Conservation (phyloP, 176 grass and related monocot genomes). For the Eremochloa ophiuroides region DNA sequence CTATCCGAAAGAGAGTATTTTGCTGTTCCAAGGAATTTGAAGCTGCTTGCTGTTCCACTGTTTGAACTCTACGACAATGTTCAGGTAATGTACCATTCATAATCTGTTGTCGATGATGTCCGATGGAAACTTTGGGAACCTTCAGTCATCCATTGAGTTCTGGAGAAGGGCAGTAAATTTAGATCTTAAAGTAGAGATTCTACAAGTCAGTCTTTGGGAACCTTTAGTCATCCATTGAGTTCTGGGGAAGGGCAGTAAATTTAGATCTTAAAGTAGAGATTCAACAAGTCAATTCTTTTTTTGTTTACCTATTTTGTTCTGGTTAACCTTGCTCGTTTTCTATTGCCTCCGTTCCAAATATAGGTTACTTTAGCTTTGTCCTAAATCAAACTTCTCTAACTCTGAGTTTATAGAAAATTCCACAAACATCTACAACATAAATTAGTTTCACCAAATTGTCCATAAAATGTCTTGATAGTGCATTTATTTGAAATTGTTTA, state of each 20-base stretch:
- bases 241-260: background rate
- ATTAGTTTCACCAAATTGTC: background rate
- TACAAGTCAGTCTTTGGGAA: background rate
- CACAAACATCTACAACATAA: background rate
- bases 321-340: background rate
- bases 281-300: background rate
- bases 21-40: constrained; percentile 97
- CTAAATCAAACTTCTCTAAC: background rate
- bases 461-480: background rate
- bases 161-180: background rate
- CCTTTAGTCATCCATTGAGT: background rate
- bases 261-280: background rate
- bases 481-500: background rate
- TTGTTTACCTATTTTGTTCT: background rate
- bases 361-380: background rate
- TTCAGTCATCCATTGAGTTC: background rate
- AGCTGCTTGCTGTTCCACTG: constrained; percentile 97
- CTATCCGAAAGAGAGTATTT: constrained; percentile 97
- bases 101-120: background rate
- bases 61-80: constrained; percentile 99
- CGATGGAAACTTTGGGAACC: background rate
- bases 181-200: background rate
- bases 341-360: background rate
- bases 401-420: background rate
- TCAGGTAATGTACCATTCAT: constrained; percentile 48